Evolutionary conservation across 371 early-diverging fungal species (phyloP).

Genomic region (Mucor lusitanicus): DNA sequence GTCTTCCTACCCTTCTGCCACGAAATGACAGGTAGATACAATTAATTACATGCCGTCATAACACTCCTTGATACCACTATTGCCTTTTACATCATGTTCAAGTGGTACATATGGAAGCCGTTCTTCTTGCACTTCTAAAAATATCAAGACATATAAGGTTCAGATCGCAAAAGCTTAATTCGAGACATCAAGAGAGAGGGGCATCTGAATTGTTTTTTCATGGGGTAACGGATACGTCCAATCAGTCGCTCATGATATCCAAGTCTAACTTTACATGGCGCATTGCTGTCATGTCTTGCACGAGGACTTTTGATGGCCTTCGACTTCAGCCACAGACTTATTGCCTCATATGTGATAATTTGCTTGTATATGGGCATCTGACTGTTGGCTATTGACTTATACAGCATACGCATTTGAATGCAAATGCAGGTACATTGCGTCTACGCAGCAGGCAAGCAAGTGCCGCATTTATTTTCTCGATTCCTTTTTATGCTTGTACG

Average conservation of each 20-base stretch:
- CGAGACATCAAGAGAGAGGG: background rate
- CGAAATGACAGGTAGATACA: background rate
- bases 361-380: background rate
- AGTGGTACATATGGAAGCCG: too few species aligned
- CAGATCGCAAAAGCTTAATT: background rate
- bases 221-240: background rate
- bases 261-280: background rate
- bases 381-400: background rate
- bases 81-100: background rate
- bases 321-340: background rate
- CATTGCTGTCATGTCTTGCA: background rate
- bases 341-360: background rate
- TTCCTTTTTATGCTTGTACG: too few species aligned
- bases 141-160: background rate
- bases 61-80: background rate
- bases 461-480: too few species aligned
- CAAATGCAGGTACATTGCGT: too few species aligned
- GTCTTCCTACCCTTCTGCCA: background rate
- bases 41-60: background rate
- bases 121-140: background rate
- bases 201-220: background rate
- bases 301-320: background rate
- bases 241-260: background rate
- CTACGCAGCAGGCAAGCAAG: too few species aligned
- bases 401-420: too few species aligned